Percentiles rank a stretch among this genome's conserved stretches.
These are phyloP conservation scores for Citrus unshiu DNA, from an alignment of 345 rosid species.

Conservation along the genomic window DNA sequence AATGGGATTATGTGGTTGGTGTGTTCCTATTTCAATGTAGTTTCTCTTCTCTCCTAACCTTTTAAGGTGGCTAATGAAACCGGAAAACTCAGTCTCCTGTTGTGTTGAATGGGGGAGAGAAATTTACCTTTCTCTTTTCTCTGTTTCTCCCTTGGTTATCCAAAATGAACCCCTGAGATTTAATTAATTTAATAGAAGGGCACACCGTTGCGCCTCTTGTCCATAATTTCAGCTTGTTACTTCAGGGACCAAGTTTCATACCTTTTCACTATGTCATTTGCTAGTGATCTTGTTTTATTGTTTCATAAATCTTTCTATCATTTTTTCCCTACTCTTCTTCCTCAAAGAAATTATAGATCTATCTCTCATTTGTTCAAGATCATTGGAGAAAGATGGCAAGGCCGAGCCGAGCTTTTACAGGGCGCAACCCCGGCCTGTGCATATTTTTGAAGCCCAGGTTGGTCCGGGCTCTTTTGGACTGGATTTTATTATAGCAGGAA, in stretches of 20 bases:
- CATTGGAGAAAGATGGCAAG: no score
- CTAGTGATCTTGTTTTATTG: neutral
- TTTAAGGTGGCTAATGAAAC: neutral
- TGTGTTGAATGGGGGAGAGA: neutral
- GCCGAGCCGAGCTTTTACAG: no score
- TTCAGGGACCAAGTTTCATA: neutral
- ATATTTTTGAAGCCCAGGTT: no score
- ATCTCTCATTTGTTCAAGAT: neutral
- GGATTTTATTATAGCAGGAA: no score
- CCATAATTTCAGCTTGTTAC: neutral
- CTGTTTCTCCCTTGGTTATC: neutral
- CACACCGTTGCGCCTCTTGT: no score
- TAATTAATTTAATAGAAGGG: neutral
- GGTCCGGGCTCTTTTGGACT: no score
- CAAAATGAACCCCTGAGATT: neutral
- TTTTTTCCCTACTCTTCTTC: no score
- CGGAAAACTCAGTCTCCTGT: neutral
- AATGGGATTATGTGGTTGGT: neutral
- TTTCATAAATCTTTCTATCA: no score
- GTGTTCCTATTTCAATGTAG: neutral
- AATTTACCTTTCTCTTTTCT: neutral
- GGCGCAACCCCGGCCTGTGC: no score
- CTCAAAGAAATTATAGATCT: neutral
- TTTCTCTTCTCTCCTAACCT: neutral
- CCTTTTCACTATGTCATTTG: neutral